Conservation (phyloP, 345 rosid genomes). For the Rubroshorea leprosula region DNA sequence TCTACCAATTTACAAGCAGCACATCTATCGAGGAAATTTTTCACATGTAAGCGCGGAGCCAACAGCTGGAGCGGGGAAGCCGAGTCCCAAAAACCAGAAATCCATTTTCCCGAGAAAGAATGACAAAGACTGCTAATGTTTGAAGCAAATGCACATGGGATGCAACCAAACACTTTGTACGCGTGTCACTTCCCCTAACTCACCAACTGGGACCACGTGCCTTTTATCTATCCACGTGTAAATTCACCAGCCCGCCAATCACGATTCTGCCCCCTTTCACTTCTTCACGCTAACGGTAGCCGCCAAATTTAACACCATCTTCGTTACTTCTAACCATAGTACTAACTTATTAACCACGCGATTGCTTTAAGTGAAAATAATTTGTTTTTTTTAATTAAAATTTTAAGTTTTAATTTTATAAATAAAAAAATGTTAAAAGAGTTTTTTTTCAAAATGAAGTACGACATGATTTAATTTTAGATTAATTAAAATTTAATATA, state of each 20-base stretch:
- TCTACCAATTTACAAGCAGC: no score
- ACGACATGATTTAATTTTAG: no score
- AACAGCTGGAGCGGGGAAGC: not conserved
- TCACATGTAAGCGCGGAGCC: no score
- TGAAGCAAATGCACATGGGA: slow-evolving; percentile 41
- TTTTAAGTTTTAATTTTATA: no score
- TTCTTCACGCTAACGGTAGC: slow-evolving; percentile 10
- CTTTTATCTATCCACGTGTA: slow-evolving; percentile 30
- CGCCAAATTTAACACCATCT: slow-evolving; percentile 21
- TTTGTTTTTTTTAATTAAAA: no score
- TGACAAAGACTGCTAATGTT: slow-evolving; percentile 21
- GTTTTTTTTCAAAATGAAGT: no score
- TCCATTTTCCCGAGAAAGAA: not conserved
- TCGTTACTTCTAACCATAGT: not conserved
- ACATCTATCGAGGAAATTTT: no score
- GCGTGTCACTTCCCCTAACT: slow-evolving; percentile 26
- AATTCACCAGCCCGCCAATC: slow-evolving; percentile 19
- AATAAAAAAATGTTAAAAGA: no score
- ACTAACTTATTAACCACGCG: no score
- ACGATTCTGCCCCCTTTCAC: not conserved
- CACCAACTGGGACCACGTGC: slow-evolving; percentile 32
- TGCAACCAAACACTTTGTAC: slow-evolving; percentile 18
- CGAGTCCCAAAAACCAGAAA: not conserved
- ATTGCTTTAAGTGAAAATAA: no score
- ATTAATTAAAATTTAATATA: no score